Evolutionary conservation across 2,329 filamentous ascomycete genomes (phyloP), one percentile per base, ranked within the genome.

Genomic region (Lasiodiplodia citricola): DNA sequence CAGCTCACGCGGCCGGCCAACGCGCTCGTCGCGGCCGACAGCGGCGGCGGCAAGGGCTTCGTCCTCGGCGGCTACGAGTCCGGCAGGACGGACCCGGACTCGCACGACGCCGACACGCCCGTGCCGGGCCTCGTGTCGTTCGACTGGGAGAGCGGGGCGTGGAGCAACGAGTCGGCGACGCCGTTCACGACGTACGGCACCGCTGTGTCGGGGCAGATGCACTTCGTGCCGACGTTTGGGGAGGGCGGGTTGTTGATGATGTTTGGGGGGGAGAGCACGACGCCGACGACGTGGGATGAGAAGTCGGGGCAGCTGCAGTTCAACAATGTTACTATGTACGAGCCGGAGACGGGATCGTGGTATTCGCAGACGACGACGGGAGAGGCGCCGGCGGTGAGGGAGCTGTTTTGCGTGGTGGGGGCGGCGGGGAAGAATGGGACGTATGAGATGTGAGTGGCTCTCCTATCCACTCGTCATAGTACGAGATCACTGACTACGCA

Each of bases 171-270:
- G 0, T 64, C 60, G 2, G 47, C 60, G 3, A 16, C 23, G 2
- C 44, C n/a, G 6, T 51, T 35, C 47, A 64, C 60, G 8, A 52
- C 60, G 7, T 64, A 21, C 44, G 60, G 60, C n/a, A 64, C 60
- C 3, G 60, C 60, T 2, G 25, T 64, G 14, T 35, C 44, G 28
- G 60, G 41, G 1, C 25, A 64, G 16, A 51, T 64, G 44, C 16
- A 35, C 4, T 25, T n/a, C 13, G 60, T 64, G 2, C 60, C 60
- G 60, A 38, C 4, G 2, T 64, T 14, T 13, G 60, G 44, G 18
- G 4, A 52, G 10, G 23, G 23, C 5, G 60, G 44, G 41, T 4
- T 64, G 44, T 25, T 64, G 25, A 14, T 64, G 6, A 21, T 51
- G 60, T 38, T 64, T 6, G 60, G 60, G 2, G 60, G 60, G 1